Conservation (phyloP, 371 early-diverging fungal species). For the Mucor saturninus region DNA sequence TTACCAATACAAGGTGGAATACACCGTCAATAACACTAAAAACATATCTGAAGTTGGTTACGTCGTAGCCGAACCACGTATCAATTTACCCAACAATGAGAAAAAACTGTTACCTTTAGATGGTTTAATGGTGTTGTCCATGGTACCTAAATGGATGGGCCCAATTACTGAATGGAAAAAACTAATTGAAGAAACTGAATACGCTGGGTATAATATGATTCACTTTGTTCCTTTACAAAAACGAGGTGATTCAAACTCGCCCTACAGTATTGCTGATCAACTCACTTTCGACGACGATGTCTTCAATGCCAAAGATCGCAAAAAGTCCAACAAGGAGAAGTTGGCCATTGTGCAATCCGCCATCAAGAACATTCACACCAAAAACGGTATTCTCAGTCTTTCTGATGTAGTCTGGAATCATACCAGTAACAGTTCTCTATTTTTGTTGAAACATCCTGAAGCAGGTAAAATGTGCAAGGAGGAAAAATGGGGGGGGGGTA, state of each 20-base stretch:
- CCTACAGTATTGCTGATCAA: constrained; percentile 95
- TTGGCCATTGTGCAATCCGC: constrained; percentile 55
- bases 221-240: constrained; percentile 95
- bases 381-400: constrained; percentile 76
- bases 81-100: constrained; percentile 35
- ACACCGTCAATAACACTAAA: constrained; percentile 39
- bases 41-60: constrained; percentile 54
- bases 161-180: constrained; percentile 78
- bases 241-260: constrained; percentile 91
- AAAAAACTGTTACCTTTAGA: constrained; percentile 66
- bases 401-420: constrained; percentile 99
- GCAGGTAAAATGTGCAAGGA: constrained; percentile 60
- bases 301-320: constrained; percentile 60
- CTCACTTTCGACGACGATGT: constrained; percentile 83
- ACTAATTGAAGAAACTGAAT: constrained; percentile 69
- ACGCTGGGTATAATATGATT: constrained; percentile 93
- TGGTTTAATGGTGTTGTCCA: constrained; percentile 84
- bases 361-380: constrained; percentile 60
- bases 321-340: constrained; percentile 61
- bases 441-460: constrained; percentile 94
- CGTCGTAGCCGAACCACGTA: constrained; percentile 88
- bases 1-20: constrained; percentile 87
- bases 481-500: neutral
- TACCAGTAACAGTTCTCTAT: constrained; percentile 87
- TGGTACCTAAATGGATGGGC: constrained; percentile 96